A percentile compares a stretch with the other conserved stretches of the same genome.
Evolutionary conservation across 2,329 filamentous ascomycete genomes (phyloP).

Genomic region (Clonostachys byssicola): DNA sequence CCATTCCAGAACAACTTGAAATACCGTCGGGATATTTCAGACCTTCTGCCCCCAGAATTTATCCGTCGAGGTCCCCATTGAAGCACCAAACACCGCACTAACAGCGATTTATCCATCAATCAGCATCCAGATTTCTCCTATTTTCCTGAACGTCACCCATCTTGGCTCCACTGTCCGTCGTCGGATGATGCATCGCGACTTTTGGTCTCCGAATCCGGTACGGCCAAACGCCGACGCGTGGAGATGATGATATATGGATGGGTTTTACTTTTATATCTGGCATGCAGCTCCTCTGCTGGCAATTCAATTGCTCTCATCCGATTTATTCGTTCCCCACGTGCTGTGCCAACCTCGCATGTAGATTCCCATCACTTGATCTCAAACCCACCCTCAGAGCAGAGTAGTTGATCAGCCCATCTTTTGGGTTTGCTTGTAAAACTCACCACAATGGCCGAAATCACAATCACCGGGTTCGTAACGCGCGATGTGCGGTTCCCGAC

Average conservation of each 20-base stretch:
- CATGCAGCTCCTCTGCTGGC: neutral
- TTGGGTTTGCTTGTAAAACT: neutral
- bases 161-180: neutral
- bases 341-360: neutral
- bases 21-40: too few relatives aligned
- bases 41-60: too few relatives aligned
- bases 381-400: neutral
- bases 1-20: too few relatives aligned
- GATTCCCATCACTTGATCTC: neutral
- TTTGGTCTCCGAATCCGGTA: too few relatives aligned
- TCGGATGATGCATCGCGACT: too few relatives aligned
- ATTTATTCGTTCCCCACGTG: neutral
- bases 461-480: constrained; percentile 68
- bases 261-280: neutral
- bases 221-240: too few relatives aligned
- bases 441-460: constrained; percentile 44
- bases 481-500: constrained; percentile 79
- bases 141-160: neutral
- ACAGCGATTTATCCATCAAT: constrained; percentile 3
- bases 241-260: neutral
- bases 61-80: too few relatives aligned
- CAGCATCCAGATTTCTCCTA: neutral
- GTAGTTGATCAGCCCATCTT: neutral
- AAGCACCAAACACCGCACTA: too few relatives aligned
- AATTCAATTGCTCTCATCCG: neutral